These are phyloP conservation scores for Massarina eburnea DNA, from an alignment of 2,329 filamentous ascomycete genomes.

Conservation along the genomic window DNA sequence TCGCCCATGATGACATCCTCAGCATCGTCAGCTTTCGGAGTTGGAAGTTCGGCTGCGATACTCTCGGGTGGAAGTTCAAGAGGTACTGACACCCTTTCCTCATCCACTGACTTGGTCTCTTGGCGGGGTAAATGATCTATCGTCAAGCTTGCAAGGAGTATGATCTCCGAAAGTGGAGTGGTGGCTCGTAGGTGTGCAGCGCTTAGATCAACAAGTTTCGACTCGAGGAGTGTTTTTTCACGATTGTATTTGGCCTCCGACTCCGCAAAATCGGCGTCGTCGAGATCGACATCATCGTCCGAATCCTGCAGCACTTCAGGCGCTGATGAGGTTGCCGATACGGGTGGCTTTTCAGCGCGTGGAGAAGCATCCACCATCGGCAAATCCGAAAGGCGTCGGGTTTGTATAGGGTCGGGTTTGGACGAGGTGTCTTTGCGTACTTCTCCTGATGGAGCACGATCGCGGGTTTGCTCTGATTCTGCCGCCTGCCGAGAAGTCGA, in stretches of 20 bases:
- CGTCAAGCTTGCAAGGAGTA: slow-evolving; percentile 44
- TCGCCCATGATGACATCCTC: slow-evolving; percentile 35
- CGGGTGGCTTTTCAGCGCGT: slow-evolving; percentile 25
- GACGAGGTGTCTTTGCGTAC: slow-evolving; percentile 21
- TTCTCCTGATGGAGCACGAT: slow-evolving; percentile 25
- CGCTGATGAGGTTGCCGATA: slow-evolving; percentile 34
- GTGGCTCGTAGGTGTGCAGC: slow-evolving; percentile 45
- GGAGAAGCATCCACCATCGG: slow-evolving; percentile 39
- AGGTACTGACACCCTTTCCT: slow-evolving; percentile 18
- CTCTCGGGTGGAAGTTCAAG: slow-evolving; percentile 17
- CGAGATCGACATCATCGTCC: slow-evolving; percentile 51
- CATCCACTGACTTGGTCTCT: slow-evolving; percentile 19
- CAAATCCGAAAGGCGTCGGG: slow-evolving; percentile 36
- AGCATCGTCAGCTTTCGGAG: slow-evolving; percentile 33
- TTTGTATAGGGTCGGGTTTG: slow-evolving; percentile 32
- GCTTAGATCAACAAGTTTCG: slow-evolving; percentile 48
- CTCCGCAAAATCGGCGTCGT: slow-evolving; percentile 49
- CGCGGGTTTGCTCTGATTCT: slow-evolving; percentile 20
- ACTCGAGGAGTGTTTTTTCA: slow-evolving; percentile 47
- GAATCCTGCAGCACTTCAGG: slow-evolving; percentile 43
- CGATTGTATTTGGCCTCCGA: slow-evolving; percentile 51
- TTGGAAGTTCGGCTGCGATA: slow-evolving; percentile 29
- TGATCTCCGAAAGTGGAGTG: slow-evolving; percentile 48
- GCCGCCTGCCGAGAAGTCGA: slow-evolving; percentile 16
- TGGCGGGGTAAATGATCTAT: slow-evolving; percentile 29